These are phyloP conservation scores for Alternaria panax DNA, from an alignment of 2,329 filamentous ascomycete species.

Conservation along the genomic window DNA sequence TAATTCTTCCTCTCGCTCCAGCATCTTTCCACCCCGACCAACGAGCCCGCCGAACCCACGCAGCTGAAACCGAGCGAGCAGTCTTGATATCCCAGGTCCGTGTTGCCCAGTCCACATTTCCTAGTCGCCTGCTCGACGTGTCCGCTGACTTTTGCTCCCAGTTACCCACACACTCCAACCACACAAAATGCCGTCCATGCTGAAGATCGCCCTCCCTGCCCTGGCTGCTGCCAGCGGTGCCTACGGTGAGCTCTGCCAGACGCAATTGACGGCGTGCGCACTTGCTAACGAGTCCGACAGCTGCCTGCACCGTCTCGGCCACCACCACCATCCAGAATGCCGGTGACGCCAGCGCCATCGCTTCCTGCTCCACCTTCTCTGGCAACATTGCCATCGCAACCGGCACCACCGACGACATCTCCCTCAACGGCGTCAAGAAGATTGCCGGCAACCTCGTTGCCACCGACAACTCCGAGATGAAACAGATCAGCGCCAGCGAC, in stretches of 20 bases:
- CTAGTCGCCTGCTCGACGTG: conserved; percentile 26
- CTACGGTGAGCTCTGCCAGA: conserved; percentile 53
- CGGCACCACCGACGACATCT: conserved; percentile 64
- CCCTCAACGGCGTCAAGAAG: conserved; percentile 66
- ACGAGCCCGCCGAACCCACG: conserved; percentile 27
- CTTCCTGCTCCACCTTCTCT: conserved; percentile 71
- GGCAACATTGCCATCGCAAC: conserved; percentile 72
- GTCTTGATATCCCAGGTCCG: conserved; percentile 49
- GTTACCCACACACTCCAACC: conserved; percentile 30
- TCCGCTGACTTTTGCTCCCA: conserved; percentile 36
- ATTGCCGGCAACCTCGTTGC: conserved; percentile 66
- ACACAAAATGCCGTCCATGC: conserved; percentile 59
- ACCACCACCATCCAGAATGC: conserved; percentile 66
- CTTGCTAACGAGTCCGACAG: conserved; percentile 32
- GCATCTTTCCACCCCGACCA: conserved; percentile 42
- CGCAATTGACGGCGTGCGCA: neutral
- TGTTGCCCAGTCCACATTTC: conserved; percentile 20
- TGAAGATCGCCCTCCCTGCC: conserved; percentile 64
- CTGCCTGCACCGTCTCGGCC: conserved; percentile 53
- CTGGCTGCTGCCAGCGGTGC: conserved; percentile 62
- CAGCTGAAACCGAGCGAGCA: conserved; percentile 34
- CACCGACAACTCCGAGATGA: conserved; percentile 66
- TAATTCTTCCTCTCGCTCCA: conserved; percentile 52
- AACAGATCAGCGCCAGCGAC: conserved; percentile 66
- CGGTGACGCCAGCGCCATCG: conserved; percentile 66